phyloP scores from a whole-genome alignment of 1,284 basidiomycete species.

The Tylopilus sp. region DNA sequence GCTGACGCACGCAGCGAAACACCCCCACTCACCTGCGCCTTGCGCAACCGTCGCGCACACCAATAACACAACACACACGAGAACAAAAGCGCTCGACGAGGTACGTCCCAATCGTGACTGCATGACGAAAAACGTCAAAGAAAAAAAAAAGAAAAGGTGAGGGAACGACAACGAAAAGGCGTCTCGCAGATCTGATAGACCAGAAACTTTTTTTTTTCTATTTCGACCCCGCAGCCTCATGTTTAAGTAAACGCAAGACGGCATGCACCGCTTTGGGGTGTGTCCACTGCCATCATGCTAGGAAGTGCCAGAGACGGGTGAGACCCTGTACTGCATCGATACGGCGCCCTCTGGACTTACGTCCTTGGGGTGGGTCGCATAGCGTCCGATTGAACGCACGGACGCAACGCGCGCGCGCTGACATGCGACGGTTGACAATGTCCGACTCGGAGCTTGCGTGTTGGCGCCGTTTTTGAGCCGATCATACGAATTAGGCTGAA shows the following conservation, averaged over 20 bases:
- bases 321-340: neutral
- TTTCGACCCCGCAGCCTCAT: constrained; percentile 4
- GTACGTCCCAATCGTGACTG: neutral
- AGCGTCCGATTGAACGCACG: neutral
- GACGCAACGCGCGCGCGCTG: neutral
- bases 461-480: neutral
- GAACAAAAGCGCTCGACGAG: constrained; percentile 4
- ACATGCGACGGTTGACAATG: neutral
- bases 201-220: too few species aligned
- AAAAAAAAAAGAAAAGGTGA: neutral
- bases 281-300: neutral
- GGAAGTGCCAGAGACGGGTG: neutral
- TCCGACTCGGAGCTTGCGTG: neutral
- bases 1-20: neutral
- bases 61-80: constrained; percentile 4
- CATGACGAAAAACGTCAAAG: constrained; percentile 12
- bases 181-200: neutral
- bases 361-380: neutral
- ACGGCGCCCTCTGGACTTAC: neutral
- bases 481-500: neutral
- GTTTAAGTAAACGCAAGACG: constrained; percentile 3
- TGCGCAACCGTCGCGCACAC: constrained; percentile 17
- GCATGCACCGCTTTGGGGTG: neutral
- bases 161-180: too few species aligned
- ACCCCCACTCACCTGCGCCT: constrained; percentile 23